Conservation (phyloP, 352 stramenopile genomes). For the Phytophthora hibernalis region DNA sequence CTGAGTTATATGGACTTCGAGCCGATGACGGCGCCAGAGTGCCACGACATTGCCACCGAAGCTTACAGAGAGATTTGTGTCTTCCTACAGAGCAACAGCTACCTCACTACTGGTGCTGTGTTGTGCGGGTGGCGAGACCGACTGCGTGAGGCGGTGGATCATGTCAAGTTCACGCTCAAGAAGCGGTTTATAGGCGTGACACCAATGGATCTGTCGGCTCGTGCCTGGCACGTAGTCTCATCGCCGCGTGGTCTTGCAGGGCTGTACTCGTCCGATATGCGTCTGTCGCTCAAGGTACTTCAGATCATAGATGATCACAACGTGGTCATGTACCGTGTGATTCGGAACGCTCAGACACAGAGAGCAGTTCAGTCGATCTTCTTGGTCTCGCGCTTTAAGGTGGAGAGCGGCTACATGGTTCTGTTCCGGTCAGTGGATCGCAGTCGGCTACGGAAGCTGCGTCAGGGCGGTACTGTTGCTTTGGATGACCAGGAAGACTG, state of each 20-base stretch:
- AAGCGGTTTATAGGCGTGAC: slow-evolving; percentile 52
- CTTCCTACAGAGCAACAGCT: slow-evolving; percentile 54
- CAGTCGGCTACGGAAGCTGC: not conserved
- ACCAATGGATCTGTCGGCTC: slow-evolving; percentile 36
- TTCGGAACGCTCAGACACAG: not conserved
- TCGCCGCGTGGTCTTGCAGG: slow-evolving; percentile 9
- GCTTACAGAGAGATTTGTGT: slow-evolving; percentile 50
- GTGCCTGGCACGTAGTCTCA: slow-evolving; percentile 52
- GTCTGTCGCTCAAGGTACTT: not conserved
- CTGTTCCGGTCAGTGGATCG: not conserved
- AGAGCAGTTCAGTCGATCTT: not conserved
- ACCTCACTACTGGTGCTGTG: slow-evolving; percentile 50
- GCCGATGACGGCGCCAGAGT: slow-evolving; percentile 48
- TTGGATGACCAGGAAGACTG: not conserved
- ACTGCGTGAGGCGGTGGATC: slow-evolving; percentile 41
- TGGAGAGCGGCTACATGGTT: not conserved
- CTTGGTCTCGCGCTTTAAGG: not conserved
- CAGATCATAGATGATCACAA: not conserved
- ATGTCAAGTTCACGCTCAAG: slow-evolving; percentile 64
- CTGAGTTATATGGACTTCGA: slow-evolving; percentile 28
- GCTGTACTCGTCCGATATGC: not conserved
- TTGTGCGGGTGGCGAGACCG: slow-evolving; percentile 66
- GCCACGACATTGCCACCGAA: slow-evolving; percentile 42
- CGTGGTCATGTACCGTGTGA: not conserved
- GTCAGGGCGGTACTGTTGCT: not conserved